phyloP scores from a whole-genome alignment of 306 rosid species.

The Myrica gale region DNA sequence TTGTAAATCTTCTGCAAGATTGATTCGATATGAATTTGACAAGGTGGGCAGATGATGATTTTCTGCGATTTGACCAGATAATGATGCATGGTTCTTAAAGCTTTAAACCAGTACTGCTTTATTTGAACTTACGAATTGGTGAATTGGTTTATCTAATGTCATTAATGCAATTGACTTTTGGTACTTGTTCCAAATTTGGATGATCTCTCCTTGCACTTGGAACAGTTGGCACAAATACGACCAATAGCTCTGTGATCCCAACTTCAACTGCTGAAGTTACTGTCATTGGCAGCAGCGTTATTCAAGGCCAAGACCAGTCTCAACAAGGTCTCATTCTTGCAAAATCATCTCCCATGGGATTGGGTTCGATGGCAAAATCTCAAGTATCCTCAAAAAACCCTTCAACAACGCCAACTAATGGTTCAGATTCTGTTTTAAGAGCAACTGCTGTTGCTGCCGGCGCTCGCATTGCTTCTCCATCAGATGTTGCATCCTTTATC shows the following conservation, averaged over 20 bases:
- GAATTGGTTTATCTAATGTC: background rate
- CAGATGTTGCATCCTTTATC: slow-evolving; percentile 48
- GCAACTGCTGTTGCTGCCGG: slow-evolving; percentile 64
- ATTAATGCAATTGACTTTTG: background rate
- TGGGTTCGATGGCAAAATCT: slow-evolving; percentile 40
- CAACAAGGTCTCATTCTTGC: slow-evolving; percentile 35
- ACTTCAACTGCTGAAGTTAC: slow-evolving; percentile 36
- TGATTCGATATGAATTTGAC: slow-evolving; percentile 7
- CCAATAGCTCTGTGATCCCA: slow-evolving; percentile 37
- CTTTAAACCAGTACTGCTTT: background rate
- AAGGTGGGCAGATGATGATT: background rate
- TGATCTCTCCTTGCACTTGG: slow-evolving; percentile 16
- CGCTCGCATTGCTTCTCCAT: slow-evolving; percentile 58
- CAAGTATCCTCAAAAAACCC: slow-evolving; percentile 41
- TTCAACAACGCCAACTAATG: slow-evolving; percentile 34
- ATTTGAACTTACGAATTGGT: background rate
- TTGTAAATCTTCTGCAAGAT: background rate
- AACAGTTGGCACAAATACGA: slow-evolving; percentile 42
- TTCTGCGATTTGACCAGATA: background rate
- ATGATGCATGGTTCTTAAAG: background rate
- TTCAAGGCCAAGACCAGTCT: slow-evolving; percentile 40
- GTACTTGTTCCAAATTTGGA: background rate
- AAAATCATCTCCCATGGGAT: slow-evolving; percentile 29
- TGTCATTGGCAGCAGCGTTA: slow-evolving; percentile 22
- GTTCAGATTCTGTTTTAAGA: slow-evolving; percentile 43